A percentile compares a stretch with the other conserved stretches of the same genome.
Evolutionary conservation across 495 filamentous ascomycete genomes (phyloP).

Genomic region (Neurospora sp.): DNA sequence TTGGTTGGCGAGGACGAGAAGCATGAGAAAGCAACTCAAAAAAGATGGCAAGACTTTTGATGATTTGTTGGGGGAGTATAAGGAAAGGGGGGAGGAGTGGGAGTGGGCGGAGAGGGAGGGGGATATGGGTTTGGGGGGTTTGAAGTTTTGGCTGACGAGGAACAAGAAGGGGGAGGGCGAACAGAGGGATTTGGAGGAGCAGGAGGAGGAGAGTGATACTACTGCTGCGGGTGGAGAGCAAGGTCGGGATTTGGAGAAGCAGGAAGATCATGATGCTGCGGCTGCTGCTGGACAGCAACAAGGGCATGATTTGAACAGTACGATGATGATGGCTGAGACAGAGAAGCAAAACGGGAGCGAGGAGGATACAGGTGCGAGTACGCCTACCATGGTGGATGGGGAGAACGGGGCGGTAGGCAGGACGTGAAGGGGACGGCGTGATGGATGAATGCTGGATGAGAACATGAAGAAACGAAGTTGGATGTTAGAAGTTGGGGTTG

Average conservation of each 20-base stretch:
- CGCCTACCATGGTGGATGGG: background rate
- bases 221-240: no score
- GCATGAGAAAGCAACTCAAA: constrained; percentile 48
- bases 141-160: background rate
- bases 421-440: background rate
- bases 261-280: background rate
- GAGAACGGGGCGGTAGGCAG: background rate
- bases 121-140: background rate
- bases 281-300: no score
- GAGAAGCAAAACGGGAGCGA: background rate
- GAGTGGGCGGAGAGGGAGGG: constrained; percentile 31
- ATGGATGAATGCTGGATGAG: background rate
- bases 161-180: background rate
- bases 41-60: constrained; percentile 50
- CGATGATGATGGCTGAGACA: background rate
- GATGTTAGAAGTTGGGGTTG: background rate
- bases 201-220: background rate
- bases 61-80: constrained; percentile 43
- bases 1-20: constrained; percentile 56
- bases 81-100: constrained; percentile 24
- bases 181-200: background rate
- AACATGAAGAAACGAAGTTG: background rate
- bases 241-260: background rate
- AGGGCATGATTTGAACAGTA: background rate
- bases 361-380: background rate